Base-by-base conservation (phyloP, 2,329 filamentous ascomycete species). In the Venturia effusa region DNA sequence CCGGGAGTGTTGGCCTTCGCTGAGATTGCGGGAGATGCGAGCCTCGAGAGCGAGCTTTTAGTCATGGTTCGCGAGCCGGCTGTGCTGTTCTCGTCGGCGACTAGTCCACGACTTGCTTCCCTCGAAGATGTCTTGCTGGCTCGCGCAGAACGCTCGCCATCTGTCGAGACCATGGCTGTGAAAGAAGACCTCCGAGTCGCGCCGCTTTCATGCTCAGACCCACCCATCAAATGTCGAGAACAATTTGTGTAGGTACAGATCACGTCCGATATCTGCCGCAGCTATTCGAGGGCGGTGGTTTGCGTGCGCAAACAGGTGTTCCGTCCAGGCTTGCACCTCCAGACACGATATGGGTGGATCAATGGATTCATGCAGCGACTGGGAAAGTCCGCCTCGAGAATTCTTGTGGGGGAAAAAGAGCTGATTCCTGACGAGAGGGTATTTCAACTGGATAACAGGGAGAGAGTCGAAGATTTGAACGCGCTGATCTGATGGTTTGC, bases 71-170 rank as follows among this genome's bases (percentile, higher is more conserved):
- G 39, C 11, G 24, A 27, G 22, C 32, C 41, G n/a, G 43, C 22
- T 22, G 39, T 22, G 40, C 15, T 48, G 41, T 11, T 30, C 4
- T 62, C 60, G n/a, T 62, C 60, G 37, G 43, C 60, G 39, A n/a
- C 43, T 5, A 51, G 60, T n/a, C 60, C 60, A 51, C 41, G 60
- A 62, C 60, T 62, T 37, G 60, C 60, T 54, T 62, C 60, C 24
- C 60, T 39, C 6, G 41, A 62, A 30, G 60, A 3, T 8, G 30
- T 48, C n/a, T 45, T 51, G 60, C 60, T 62, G 60, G 39, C 30
- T 45, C 60, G 60, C 32, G 39, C 43, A 19, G 60, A 24, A 17
- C 39, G 39, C 39, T 62, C 60, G 22, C 39, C 60, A 48, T 62
- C 60, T 62, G 40, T 62, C n/a, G 39, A 27, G 22, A 32, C 43